Conservation (phyloP, 306 rosid genomes). For the Cajanus cajan region DNA sequence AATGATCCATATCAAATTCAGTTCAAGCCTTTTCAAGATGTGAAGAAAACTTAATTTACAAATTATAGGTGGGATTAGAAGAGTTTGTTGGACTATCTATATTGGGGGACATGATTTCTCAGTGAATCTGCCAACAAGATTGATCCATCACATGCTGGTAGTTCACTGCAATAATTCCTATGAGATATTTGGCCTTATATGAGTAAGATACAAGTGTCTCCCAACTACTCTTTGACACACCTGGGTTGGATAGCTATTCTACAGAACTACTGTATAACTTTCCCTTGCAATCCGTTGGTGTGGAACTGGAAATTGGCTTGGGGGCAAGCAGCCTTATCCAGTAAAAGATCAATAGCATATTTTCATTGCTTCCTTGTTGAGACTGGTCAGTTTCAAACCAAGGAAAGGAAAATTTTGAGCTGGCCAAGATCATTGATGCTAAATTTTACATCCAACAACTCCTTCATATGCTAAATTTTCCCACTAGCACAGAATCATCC, state of each 20-base stretch:
- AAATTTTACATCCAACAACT: not conserved
- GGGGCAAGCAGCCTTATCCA: not conserved
- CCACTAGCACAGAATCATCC: not conserved
- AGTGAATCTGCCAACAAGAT: too few species aligned
- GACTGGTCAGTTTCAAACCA: not conserved
- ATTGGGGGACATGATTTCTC: conserved; percentile 9
- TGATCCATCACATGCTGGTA: too few species aligned
- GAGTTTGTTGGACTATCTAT: not conserved
- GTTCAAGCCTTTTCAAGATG: not conserved
- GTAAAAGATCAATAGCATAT: not conserved
- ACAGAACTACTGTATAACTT: not conserved
- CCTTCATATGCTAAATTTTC: not conserved
- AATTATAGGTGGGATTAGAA: not conserved
- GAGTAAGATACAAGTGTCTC: not conserved
- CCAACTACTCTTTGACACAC: not conserved
- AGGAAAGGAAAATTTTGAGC: not conserved
- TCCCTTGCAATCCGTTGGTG: not conserved
- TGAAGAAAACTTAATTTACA: conserved; percentile 11
- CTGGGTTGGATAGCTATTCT: not conserved
- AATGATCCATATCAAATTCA: not conserved
- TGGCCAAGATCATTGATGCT: not conserved
- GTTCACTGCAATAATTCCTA: too few species aligned
- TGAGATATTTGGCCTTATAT: not conserved
- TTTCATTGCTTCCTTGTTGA: not conserved
- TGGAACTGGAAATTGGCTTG: not conserved